Conservation (phyloP, 352 stramenopile genomes). For the Phytophthora constricta region DNA sequence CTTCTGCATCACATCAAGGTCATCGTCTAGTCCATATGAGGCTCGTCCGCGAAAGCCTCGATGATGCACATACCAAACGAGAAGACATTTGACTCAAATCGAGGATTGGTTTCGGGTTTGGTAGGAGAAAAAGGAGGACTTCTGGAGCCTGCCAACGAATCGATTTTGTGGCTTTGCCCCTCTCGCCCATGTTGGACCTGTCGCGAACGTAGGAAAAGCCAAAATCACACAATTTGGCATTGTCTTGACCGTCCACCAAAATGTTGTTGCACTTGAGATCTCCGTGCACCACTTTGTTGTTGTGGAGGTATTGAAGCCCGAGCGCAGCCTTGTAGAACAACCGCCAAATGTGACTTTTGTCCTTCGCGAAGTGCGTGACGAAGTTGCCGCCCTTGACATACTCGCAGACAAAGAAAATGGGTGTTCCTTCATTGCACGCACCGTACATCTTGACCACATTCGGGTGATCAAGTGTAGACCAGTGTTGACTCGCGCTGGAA, state of each 20-base stretch:
- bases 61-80: conserved; percentile 46
- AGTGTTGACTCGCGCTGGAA: conserved; percentile 39
- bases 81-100: conserved; percentile 31
- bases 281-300: conserved; percentile 61
- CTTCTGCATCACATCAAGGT: conserved; percentile 13
- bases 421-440: conserved; percentile 37
- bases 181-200: conserved; percentile 12
- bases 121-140: conserved; percentile 10
- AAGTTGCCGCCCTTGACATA: conserved; percentile 30
- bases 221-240: conserved; percentile 42
- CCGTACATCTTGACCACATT: conserved; percentile 41
- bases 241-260: conserved; percentile 49
- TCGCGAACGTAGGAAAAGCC: conserved; percentile 31
- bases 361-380: conserved; percentile 23
- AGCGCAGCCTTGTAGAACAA: conserved; percentile 32
- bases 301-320: conserved; percentile 72
- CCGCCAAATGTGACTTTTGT: conserved; percentile 24
- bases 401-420: conserved; percentile 36
- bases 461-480: conserved; percentile 34
- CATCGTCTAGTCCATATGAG: conserved; percentile 19
- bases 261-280: conserved; percentile 89
- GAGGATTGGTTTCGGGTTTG: conserved; percentile 3
- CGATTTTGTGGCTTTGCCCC: conserved; percentile 1
- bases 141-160: conserved; percentile 40
- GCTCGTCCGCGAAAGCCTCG: conserved; percentile 28